Evolutionary conservation across 176 grass and related monocot genomes (phyloP).

Genomic region (Rhynchospora breviuscula): DNA sequence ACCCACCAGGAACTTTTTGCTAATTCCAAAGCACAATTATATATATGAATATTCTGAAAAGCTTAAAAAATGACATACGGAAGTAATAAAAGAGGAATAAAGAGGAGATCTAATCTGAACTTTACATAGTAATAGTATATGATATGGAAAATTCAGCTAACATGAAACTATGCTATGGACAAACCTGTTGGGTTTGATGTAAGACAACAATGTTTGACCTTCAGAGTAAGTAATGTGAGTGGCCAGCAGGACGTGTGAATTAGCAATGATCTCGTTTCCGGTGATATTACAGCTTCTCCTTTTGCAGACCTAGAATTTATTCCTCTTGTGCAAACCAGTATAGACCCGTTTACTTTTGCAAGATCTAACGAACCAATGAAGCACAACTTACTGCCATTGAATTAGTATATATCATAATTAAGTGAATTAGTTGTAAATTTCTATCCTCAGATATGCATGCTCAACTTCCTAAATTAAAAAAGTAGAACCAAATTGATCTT

Average conservation of each 20-base stretch:
- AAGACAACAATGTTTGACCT: too few relatives aligned
- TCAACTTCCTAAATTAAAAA: too few relatives aligned
- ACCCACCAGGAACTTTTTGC: background rate
- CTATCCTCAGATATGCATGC: background rate
- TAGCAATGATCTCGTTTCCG: slow-evolving; percentile 30
- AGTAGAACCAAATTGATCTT: too few relatives aligned
- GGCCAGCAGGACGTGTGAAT: slow-evolving; percentile 36
- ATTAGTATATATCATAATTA: background rate
- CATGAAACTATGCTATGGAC: background rate
- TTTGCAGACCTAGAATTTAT: slow-evolving; percentile 26
- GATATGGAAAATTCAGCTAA: background rate
- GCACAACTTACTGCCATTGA: slow-evolving; percentile 36
- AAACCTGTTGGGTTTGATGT: slow-evolving; percentile 5
- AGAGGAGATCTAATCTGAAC: too few relatives aligned
- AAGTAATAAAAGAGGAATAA: too few relatives aligned
- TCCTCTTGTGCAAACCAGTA: slow-evolving; percentile 58
- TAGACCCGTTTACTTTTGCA: slow-evolving; percentile 40
- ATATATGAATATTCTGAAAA: too few relatives aligned
- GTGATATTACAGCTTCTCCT: slow-evolving; percentile 26
- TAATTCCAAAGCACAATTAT: background rate
- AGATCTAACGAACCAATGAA: slow-evolving; percentile 35
- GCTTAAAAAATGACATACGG: too few relatives aligned
- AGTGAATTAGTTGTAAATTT: background rate
- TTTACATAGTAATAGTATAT: too few relatives aligned
- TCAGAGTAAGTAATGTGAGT: slow-evolving; percentile 36